Percentiles rank a stretch among this genome's conserved stretches.
These are phyloP conservation scores for Beauveria sp. DNA, from an alignment of 2,329 filamentous ascomycete genomes.

Conservation along the genomic window DNA sequence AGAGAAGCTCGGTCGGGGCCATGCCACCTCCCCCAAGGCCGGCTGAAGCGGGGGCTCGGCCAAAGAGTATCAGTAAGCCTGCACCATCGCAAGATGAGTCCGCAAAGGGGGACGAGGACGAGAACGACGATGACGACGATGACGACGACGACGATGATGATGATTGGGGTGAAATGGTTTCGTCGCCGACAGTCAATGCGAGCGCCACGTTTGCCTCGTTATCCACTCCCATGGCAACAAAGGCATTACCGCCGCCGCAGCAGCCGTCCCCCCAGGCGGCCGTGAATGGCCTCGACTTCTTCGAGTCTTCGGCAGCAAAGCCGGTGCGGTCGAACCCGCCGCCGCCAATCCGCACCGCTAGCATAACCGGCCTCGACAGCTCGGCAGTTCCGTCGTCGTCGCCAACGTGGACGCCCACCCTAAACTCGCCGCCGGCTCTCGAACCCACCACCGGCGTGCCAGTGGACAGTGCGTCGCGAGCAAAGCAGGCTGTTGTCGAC, in stretches of 20 bases:
- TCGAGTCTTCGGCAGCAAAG: background rate
- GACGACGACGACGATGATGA: slow-evolving; percentile 38
- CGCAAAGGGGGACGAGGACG: background rate
- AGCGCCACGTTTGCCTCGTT: background rate
- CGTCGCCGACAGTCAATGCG: slow-evolving; percentile 19
- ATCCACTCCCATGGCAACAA: background rate
- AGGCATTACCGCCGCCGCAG: background rate
- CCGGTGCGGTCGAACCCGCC: background rate
- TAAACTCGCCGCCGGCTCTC: background rate
- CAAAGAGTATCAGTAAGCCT: background rate
- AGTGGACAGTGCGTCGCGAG: background rate
- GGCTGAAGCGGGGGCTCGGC: background rate
- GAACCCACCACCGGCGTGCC: background rate
- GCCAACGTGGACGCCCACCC: background rate
- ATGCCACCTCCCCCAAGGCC: slow-evolving; percentile 4
- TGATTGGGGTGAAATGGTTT: slow-evolving; percentile 55
- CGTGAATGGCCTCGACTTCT: background rate
- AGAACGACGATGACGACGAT: background rate
- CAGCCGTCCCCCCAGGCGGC: background rate
- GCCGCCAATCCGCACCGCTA: background rate
- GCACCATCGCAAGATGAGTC: background rate
- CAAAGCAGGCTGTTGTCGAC: too few species aligned
- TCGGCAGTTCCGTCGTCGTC: background rate
- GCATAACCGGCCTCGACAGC: background rate
- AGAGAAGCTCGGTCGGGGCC: slow-evolving; percentile 15